Conservation (phyloP, 2,329 filamentous ascomycete genomes). For the Akanthomyces lecanii region DNA sequence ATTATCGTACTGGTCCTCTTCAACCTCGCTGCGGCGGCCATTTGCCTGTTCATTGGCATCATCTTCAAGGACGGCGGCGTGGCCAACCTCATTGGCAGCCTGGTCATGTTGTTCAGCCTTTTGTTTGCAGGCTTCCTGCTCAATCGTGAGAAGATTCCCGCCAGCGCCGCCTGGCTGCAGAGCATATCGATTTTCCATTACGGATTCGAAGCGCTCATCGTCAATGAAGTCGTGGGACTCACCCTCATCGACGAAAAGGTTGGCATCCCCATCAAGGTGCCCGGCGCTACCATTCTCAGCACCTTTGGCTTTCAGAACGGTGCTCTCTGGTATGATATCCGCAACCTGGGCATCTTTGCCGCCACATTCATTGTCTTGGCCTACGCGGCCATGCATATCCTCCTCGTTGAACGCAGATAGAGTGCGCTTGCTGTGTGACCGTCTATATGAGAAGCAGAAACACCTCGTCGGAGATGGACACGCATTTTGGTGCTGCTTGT, state of each 20-base stretch:
- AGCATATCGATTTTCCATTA: constrained; percentile 96
- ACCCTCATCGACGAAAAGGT: constrained; percentile 92
- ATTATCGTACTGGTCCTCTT: constrained; percentile 89
- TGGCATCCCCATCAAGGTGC: constrained; percentile 92
- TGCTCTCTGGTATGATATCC: constrained; percentile 79
- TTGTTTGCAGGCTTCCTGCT: constrained; percentile 91
- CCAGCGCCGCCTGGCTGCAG: constrained; percentile 84
- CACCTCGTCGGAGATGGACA: background rate
- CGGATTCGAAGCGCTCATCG: constrained; percentile 91
- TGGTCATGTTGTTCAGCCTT: constrained; percentile 96
- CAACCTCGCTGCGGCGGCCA: constrained; percentile 88
- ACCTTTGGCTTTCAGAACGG: constrained; percentile 91
- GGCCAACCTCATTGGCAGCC: constrained; percentile 85
- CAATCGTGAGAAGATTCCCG: constrained; percentile 90
- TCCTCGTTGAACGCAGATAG: constrained; percentile 76
- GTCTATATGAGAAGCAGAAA: background rate
- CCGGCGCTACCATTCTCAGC: constrained; percentile 87
- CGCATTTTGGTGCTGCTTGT: background rate
- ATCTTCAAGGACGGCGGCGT: constrained; percentile 88
- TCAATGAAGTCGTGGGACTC: constrained; percentile 91
- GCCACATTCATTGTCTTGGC: constrained; percentile 80
- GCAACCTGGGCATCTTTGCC: constrained; percentile 77
- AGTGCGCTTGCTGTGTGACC: constrained; percentile 32
- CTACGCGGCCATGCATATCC: constrained; percentile 86
- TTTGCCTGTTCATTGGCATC: constrained; percentile 95